A percentile compares a stretch with the other conserved stretches of the same genome.
phyloP scores from a whole-genome alignment of 2,329 filamentous ascomycete genomes.

The Fusarium sulawesiense region DNA sequence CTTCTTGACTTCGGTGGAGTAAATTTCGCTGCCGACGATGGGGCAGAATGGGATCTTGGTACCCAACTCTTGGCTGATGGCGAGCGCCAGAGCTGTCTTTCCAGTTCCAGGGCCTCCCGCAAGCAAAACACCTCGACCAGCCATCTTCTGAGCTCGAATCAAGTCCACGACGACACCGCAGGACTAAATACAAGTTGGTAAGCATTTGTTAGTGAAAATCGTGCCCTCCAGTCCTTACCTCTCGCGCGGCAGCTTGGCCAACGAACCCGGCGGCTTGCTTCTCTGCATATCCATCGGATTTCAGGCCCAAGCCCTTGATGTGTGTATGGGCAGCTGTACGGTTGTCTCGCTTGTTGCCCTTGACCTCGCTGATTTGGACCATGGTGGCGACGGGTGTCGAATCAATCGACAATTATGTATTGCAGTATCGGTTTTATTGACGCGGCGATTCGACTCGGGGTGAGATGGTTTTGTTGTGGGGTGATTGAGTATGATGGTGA shows the following conservation, averaged over 20 bases:
- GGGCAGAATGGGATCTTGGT: constrained; percentile 99
- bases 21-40: constrained; percentile 97
- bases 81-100: constrained; percentile 95
- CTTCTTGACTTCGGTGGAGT: constrained; percentile 99
- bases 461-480: constrained; percentile 21
- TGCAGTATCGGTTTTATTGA: constrained; percentile 1
- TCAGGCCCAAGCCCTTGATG: constrained; percentile 93
- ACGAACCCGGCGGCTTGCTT: constrained; percentile 85
- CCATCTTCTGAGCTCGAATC: constrained; percentile 97
- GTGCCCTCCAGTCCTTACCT: constrained; percentile 67
- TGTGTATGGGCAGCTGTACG: constrained; percentile 97
- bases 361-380: constrained; percentile 94
- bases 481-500: constrained; percentile 17
- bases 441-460: constrained; percentile 13
- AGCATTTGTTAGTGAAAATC: constrained; percentile 20
- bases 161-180: constrained; percentile 96
- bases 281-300: constrained; percentile 86
- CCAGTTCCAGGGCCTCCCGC: constrained; percentile 96
- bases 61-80: constrained; percentile 95
- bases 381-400: constrained; percentile 62
- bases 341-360: constrained; percentile 93
- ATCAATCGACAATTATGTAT: constrained; percentile 24
- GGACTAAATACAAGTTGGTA: constrained; percentile 66
- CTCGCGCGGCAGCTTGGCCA: constrained; percentile 86
- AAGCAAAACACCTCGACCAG: constrained; percentile 90